Conservation (phyloP, 2,329 filamentous ascomycete species). For the Teratosphaeria nubilosa region DNA sequence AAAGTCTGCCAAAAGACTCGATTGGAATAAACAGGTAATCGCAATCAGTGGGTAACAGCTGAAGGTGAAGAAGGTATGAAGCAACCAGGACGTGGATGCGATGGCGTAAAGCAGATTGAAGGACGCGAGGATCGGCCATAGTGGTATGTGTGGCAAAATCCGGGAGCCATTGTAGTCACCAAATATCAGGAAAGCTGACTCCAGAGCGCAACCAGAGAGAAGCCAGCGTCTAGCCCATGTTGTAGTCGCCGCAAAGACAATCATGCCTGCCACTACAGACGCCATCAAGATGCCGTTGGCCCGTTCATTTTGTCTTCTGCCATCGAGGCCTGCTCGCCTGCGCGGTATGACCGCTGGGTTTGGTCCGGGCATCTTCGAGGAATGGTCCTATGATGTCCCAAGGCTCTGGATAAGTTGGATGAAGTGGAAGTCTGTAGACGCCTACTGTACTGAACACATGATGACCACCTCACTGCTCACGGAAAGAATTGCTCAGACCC, state of each 20-base stretch:
- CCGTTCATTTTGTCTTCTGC: background rate
- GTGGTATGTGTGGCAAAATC: conserved; percentile 34
- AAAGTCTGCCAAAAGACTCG: conserved; percentile 29
- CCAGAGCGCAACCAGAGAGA: conserved; percentile 18
- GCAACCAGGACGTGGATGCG: conserved; percentile 43
- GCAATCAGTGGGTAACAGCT: conserved; percentile 34
- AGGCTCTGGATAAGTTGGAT: background rate
- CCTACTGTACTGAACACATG: background rate
- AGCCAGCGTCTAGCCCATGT: conserved; percentile 18
- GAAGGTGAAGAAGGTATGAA: conserved; percentile 35
- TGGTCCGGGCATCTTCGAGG: background rate
- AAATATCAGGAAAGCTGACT: conserved; percentile 16
- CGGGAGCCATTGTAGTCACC: conserved; percentile 22
- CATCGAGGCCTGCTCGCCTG: background rate
- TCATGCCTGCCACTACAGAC: background rate
- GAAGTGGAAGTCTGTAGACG: background rate
- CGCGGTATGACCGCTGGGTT: background rate
- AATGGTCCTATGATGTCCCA: background rate
- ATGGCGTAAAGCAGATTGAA: conserved; percentile 40
- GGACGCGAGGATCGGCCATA: conserved; percentile 39
- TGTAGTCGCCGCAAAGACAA: conserved; percentile 8
- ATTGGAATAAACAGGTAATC: conserved; percentile 39
- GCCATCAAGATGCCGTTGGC: background rate
- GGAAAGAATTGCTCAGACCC: background rate
- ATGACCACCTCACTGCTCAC: background rate